phyloP scores from a whole-genome alignment of 805 yeast species.

The Cephaloascus albidus region DNA sequence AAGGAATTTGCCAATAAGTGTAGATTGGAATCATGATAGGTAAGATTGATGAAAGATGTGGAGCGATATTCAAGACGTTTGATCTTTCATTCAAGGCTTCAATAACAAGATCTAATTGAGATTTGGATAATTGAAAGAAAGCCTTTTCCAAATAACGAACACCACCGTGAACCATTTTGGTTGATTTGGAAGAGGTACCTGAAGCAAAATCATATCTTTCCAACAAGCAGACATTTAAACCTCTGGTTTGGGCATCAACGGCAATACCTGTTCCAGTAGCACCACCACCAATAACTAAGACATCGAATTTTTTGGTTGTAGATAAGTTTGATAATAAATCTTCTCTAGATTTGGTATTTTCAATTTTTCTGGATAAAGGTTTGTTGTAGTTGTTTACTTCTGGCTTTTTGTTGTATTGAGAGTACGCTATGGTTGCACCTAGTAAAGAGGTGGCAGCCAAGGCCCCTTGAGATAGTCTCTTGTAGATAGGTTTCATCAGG shows the following conservation, averaged over 20 bases:
- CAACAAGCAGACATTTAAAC: slow-evolving; percentile 77
- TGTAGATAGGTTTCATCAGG: neutral
- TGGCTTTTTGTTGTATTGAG: neutral
- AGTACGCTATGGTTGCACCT: neutral
- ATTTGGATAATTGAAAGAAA: slow-evolving; percentile 82
- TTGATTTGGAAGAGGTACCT: slow-evolving; percentile 89
- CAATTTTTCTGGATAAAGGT: neutral
- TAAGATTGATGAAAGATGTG: slow-evolving; percentile 75
- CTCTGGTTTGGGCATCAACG: slow-evolving; percentile 83
- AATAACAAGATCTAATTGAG: slow-evolving; percentile 78
- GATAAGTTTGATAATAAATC: neutral
- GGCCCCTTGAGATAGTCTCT: neutral
- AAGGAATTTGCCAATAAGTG: slow-evolving; percentile 92
- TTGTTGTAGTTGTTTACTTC: neutral
- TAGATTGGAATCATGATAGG: slow-evolving; percentile 97
- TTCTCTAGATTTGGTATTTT: neutral
- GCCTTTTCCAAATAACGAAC: slow-evolving; percentile 94
- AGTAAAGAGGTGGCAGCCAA: neutral
- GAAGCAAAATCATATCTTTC: slow-evolving; percentile 87
- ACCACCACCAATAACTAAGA: slow-evolving; percentile 92
- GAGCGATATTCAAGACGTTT: slow-evolving; percentile 82
- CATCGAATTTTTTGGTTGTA: slow-evolving; percentile 48
- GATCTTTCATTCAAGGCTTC: slow-evolving; percentile 86
- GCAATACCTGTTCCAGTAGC: slow-evolving; percentile 95
- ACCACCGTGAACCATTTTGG: slow-evolving; percentile 97